Conservation (phyloP, 139 green algal species). For the Diplosphaera chodatii region DNA sequence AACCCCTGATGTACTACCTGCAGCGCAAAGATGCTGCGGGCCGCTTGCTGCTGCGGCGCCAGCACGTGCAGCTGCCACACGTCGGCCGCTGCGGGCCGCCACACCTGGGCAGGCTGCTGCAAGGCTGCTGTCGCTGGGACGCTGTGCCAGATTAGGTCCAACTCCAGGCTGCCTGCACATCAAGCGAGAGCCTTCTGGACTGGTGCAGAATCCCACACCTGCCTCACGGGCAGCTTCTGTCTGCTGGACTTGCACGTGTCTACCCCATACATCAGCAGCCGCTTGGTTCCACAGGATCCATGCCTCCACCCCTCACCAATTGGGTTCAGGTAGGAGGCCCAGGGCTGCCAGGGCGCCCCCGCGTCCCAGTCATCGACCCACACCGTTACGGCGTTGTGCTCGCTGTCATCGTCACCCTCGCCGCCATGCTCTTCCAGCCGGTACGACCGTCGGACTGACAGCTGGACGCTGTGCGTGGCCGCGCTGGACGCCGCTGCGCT, state of each 20-base stretch:
- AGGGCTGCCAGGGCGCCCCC: slow-evolving; percentile 50
- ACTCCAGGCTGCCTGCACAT: slow-evolving; percentile 32
- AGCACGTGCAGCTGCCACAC: slow-evolving; percentile 10
- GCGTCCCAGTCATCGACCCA: slow-evolving; percentile 49
- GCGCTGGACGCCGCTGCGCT: background rate
- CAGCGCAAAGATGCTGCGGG: background rate
- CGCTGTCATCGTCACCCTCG: background rate
- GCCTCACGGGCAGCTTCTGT: no score
- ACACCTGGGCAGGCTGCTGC: background rate
- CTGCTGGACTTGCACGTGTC: no score
- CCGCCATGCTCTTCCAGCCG: background rate
- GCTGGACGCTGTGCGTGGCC: background rate
- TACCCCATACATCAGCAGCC: no score
- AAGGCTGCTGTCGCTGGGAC: slow-evolving; percentile 3
- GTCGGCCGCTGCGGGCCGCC: background rate
- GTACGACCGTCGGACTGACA: background rate
- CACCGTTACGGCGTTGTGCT: background rate
- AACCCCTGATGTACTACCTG: background rate
- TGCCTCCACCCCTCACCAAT: no score
- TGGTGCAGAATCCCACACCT: no score
- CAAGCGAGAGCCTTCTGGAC: background rate
- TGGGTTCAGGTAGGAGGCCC: slow-evolving; percentile 49
- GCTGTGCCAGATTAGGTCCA: slow-evolving; percentile 52
- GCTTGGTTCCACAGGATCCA: no score
- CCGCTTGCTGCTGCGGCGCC: background rate